Conservation (phyloP, 768 basidiomycete genomes). For the Naganishia antarctica region DNA sequence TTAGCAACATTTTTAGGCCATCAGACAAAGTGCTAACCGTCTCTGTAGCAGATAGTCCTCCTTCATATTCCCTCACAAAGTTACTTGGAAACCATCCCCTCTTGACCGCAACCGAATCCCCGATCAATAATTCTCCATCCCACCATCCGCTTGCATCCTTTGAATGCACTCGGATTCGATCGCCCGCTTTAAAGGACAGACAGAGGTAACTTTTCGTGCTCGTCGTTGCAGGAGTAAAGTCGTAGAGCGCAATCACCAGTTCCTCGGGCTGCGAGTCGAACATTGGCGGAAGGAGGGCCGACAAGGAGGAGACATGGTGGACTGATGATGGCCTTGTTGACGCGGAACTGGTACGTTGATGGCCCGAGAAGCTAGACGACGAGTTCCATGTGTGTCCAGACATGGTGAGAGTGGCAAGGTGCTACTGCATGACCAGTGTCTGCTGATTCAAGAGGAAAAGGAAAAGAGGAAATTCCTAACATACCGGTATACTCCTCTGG, state of each 20-base stretch:
- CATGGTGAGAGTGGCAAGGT: no score
- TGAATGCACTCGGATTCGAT: conserved; percentile 85
- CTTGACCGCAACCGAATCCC: conserved; percentile 41
- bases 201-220: conserved; percentile 66
- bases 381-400: no score
- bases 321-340: background rate
- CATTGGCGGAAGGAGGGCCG: conserved; percentile 23
- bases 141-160: conserved; percentile 90
- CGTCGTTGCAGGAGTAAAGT: conserved; percentile 63
- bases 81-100: conserved; percentile 99
- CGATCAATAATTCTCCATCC: conserved; percentile 73
- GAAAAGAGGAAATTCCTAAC: no score
- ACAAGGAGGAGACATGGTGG: conserved; percentile 16
- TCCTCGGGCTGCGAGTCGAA: conserved; percentile 49
- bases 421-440: no score
- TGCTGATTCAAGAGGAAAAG: no score
- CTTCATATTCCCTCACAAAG: conserved; percentile 55
- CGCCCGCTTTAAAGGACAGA: conserved; percentile 80
- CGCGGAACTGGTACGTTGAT: no score
- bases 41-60: conserved; percentile 22
- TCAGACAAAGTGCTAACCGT: background rate
- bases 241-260: conserved; percentile 87
- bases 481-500: no score
- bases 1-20: conserved; percentile 26
- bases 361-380: no score